Base-by-base conservation (phyloP, 805 yeast species). In the Torulaspora maleeae region DNA sequence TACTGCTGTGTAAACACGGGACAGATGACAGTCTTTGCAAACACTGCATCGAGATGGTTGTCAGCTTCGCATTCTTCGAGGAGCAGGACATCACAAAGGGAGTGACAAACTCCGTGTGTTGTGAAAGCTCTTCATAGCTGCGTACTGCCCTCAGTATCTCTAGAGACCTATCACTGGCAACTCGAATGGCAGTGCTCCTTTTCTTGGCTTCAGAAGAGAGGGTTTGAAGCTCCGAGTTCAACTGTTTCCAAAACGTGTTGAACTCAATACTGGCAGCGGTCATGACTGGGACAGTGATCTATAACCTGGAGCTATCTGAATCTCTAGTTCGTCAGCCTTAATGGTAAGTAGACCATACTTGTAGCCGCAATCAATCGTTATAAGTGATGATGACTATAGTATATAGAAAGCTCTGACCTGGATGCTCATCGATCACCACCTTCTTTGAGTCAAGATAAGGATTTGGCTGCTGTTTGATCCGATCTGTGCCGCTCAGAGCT, bases 51-150 rank as follows among this genome's bases (percentile, higher is more conserved):
- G 96, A 80, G 13, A 83, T 72, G 1, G 85, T 73, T 19, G 83
- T 78, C 51, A 85, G 73, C 58, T 87, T 87, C 7, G 85, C 82
- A 63, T 84, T 87, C 40, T 85, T 77, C 0, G 91, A 75, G 9
- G 80, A 76, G 54, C 95, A 83, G 0, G 95, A 81, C 38, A 82
- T 61, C 10, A 86, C 61, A 48, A 87, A 82, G 0, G 97, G 96
- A 3, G 72, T 67, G 3, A 80, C 73, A 54, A 83, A 80, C 35
- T 76, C 78, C 0, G 79, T 70, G 48, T 75, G 71, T 22, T 71
- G 63, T 1, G 76, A 53, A 17, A 81, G 62, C 7, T 58, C 65
- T 12, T 56, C 58, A 27, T 54, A 44, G n/a, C 56, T 54, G 33
- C 54, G 60, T 41, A 52, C 68, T 2, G 67, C 52, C 49, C 73